phyloP scores from a whole-genome alignment of 768 basidiomycete genomes.

The Podaxis mareebaensis region DNA sequence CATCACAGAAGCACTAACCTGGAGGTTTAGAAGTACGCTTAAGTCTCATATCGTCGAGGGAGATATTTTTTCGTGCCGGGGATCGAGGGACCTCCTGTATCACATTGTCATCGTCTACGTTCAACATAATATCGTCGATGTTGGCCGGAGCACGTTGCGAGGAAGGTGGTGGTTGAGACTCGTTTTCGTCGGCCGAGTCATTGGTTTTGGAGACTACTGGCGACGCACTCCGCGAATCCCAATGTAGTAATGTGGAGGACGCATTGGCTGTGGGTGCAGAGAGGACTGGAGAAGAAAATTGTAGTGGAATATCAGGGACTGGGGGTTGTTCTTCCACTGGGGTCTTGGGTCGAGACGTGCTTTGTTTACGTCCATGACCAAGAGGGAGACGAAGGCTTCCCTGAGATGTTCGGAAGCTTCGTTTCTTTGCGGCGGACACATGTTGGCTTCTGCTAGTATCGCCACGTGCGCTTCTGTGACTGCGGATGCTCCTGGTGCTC shows the following conservation, averaged over 20 bases:
- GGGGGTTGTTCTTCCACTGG: constrained; percentile 32
- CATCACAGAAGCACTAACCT: not conserved
- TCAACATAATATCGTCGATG: constrained; percentile 15
- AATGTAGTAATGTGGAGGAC: constrained; percentile 23
- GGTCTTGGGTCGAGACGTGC: constrained; percentile 21
- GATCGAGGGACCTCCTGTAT: constrained; percentile 13
- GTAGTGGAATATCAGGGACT: constrained; percentile 33
- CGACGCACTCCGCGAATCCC: constrained; percentile 16
- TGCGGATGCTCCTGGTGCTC: constrained; percentile 37
- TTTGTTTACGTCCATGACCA: constrained; percentile 26
- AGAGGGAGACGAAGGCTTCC: constrained; percentile 64
- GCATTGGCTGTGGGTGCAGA: constrained; percentile 23
- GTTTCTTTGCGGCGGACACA: constrained; percentile 63
- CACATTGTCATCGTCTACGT: constrained; percentile 7
- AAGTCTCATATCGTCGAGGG: constrained; percentile 15
- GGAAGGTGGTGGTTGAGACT: not conserved
- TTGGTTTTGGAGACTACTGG: not conserved
- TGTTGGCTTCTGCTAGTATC: constrained; percentile 37
- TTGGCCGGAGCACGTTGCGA: constrained; percentile 5
- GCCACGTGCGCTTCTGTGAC: constrained; percentile 27
- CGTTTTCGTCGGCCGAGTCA: not conserved
- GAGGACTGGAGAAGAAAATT: constrained; percentile 25
- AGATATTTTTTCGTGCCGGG: constrained; percentile 9
- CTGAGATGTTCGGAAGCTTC: constrained; percentile 65
- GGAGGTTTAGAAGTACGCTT: not conserved